Base-by-base conservation (phyloP, 225 moss, liverwort and hornwort species). In the Physcomitrium patens region DNA sequence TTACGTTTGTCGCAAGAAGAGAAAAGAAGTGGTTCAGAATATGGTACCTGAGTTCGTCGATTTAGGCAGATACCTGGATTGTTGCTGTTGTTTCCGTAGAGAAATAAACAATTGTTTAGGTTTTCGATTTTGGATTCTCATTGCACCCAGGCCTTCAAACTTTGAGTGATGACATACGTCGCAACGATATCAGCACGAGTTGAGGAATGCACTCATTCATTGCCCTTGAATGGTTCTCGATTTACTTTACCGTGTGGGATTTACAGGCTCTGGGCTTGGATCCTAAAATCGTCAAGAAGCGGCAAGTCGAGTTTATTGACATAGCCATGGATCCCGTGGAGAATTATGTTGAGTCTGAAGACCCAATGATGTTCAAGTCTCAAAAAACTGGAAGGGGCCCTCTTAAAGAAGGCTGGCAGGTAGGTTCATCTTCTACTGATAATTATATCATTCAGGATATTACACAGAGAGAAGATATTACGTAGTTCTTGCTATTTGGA, bases 301-400 rank as follows among this genome's bases (percentile, higher is more conserved):
- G 97, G 53, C 95, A 95, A 64, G 95, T 99, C 17, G 97, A 99
- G 80, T 95, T 89, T 67, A 95, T 99, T 67, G 97, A 99, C 78
- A 93, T 99, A 71, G 91, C 93, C 52, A 84, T 82, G 78, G 97
- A 99, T 59, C 90, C 89, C 17, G 95, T 99, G 20, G 97, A 99
- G 72, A 91, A 85, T 54, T 91, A 95, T 67, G 83, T 88, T 65
- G 95, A 94, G 76, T 27, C 78, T 3, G 97, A 99, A 77, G 97
- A 99, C 64, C 97, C 97, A 31, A 75, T 91, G 84, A 93, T 84
- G 58, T 99, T 93, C 69, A 90, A 79, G 73, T 95, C 95, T 20
- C 68, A 42, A 78, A 90, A 82, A 67, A 99, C 97, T 27, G 89
- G 84, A 20, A 91, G 93, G 69, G 97, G 97, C 63, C 95, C 97